Conservation (phyloP, 129 eudicot species). For the Rutidosis leptorrhynchoides region DNA sequence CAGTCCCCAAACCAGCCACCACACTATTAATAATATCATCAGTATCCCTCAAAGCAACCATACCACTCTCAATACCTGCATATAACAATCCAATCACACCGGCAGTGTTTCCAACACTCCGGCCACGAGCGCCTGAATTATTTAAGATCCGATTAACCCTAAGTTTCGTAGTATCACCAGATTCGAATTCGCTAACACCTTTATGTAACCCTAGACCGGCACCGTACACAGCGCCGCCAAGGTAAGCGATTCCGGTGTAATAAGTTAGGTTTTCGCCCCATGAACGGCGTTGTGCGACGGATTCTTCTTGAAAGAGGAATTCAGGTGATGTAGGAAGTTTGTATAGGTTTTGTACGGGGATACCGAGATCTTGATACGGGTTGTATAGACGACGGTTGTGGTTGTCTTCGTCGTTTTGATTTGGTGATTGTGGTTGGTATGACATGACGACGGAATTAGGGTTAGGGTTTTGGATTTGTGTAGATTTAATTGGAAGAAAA, state of each 20-base stretch:
- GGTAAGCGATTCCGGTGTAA: conserved; percentile 90
- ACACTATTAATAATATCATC: conserved; percentile 83
- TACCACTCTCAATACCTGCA: conserved; percentile 89
- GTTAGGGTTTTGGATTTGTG: conserved; percentile 37
- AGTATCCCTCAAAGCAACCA: conserved; percentile 71
- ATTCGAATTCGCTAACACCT: conserved; percentile 59
- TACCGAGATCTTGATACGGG: conserved; percentile 72
- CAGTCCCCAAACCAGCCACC: conserved; percentile 86
- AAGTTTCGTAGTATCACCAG: conserved; percentile 66
- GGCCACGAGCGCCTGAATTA: conserved; percentile 62
- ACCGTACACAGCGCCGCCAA: conserved; percentile 68
- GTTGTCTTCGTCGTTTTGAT: conserved; percentile 32
- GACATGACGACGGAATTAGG: conserved; percentile 36
- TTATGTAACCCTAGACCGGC: conserved; percentile 59
- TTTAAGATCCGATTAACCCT: conserved; percentile 67
- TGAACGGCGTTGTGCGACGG: conserved; percentile 82
- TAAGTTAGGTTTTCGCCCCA: conserved; percentile 97
- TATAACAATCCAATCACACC: conserved; percentile 80
- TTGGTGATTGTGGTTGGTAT: conserved; percentile 37
- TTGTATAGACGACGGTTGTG: conserved; percentile 71
- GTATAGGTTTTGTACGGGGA: conserved; percentile 63
- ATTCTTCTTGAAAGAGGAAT: conserved; percentile 82
- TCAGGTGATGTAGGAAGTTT: conserved; percentile 87
- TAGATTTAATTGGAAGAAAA: neutral
- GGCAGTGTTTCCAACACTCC: conserved; percentile 65